A percentile compares a stretch with the other conserved stretches of the same genome.
phyloP scores from a whole-genome alignment of 225 moss, liverwort and hornwort genomes.

The Polytrichum commune region DNA sequence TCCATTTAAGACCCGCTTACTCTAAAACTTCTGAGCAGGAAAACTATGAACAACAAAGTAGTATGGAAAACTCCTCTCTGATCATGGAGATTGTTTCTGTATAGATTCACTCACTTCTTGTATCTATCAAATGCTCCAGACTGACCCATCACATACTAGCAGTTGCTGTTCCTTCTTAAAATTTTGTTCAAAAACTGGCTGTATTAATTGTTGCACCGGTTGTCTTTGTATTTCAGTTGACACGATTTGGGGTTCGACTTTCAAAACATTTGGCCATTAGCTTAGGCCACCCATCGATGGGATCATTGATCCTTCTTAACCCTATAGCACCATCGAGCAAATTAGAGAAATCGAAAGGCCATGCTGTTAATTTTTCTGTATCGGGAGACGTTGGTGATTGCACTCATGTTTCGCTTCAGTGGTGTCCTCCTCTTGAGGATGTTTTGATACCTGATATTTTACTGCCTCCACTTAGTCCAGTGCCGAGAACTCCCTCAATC shows the following conservation, averaged over 20 bases:
- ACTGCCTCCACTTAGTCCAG: constrained; percentile 42
- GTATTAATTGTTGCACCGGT: too few species aligned
- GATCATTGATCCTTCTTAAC: constrained; percentile 60
- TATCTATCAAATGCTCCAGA: too few species aligned
- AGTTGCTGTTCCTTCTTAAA: too few species aligned
- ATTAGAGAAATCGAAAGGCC: constrained; percentile 16
- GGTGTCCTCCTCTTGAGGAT: constrained; percentile 55
- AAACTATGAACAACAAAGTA: too few species aligned
- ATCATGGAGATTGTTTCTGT: too few species aligned
- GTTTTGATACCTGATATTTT: constrained; percentile 17
- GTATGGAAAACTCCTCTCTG: too few species aligned
- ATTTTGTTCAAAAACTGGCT: too few species aligned
- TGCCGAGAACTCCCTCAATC: constrained; percentile 35
- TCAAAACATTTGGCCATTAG: constrained; percentile 72
- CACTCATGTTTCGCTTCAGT: constrained; percentile 54
- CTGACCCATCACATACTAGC: too few species aligned
- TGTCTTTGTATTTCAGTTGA: constrained; percentile 54
- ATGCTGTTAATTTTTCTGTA: constrained; percentile 19
- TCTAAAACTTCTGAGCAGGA: too few species aligned
- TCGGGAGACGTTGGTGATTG: constrained; percentile 43
- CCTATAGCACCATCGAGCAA: constrained; percentile 25
- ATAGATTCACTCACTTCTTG: too few species aligned
- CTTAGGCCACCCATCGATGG: constrained; percentile 60
- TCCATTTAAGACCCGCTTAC: too few species aligned
- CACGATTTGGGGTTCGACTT: constrained; percentile 69